Percentiles rank a stretch among this genome's conserved stretches.
phyloP scores from a whole-genome alignment of 148 eudicot species.

The Nepenthes mirabilis region DNA sequence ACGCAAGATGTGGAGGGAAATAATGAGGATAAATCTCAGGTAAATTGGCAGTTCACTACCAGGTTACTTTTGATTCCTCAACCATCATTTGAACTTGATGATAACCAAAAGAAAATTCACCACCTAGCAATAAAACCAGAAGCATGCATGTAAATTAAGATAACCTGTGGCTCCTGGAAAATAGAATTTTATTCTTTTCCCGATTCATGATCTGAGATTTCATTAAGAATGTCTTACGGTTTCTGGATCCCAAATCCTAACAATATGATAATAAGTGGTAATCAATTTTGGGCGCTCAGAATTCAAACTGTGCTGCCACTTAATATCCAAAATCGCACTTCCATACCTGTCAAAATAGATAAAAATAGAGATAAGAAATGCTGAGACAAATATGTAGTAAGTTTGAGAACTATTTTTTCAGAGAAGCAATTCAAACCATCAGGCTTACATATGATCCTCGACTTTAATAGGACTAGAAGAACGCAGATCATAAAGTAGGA shows the following conservation, averaged over 20 bases:
- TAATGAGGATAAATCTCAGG: no score
- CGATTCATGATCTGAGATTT: no score
- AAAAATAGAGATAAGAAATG: slow-evolving; percentile 3
- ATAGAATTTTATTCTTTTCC: no score
- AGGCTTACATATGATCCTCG: slow-evolving; percentile 94
- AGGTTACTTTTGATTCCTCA: no score
- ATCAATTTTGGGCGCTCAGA: slow-evolving; percentile 54
- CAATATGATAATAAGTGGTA: slow-evolving; percentile 66
- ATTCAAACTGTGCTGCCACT: slow-evolving; percentile 82
- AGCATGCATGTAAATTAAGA: no score
- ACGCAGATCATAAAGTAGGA: slow-evolving; percentile 80
- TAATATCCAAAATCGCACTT: slow-evolving; percentile 70
- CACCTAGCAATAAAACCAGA: no score
- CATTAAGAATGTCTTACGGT: no score
- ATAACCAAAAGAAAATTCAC: no score
- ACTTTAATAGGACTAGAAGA: slow-evolving; percentile 67
- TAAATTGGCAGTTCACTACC: no score
- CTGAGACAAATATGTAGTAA: not conserved
- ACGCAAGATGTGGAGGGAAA: no score
- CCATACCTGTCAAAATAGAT: slow-evolving; percentile 58
- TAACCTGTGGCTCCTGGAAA: no score
- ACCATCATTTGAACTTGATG: no score
- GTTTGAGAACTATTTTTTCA: slow-evolving; percentile 2
- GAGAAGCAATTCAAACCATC: not conserved
- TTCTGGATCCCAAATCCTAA: slow-evolving; percentile 93